Conservation (phyloP, 2,329 filamentous ascomycete genomes). For the Drechslerella coelobrocha region DNA sequence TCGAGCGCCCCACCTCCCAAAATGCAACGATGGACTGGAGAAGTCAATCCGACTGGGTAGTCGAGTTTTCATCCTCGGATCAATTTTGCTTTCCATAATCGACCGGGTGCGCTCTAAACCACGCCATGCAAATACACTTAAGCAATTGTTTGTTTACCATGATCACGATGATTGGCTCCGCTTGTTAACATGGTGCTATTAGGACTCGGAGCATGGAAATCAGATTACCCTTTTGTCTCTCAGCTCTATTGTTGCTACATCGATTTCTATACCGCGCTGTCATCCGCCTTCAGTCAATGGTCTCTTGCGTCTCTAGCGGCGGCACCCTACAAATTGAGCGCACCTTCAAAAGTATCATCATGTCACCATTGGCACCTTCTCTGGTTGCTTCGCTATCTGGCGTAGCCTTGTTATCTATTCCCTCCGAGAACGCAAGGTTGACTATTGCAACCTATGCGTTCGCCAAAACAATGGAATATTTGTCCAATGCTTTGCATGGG, state of each 20-base stretch:
- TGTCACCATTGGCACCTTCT: conserved; percentile 26
- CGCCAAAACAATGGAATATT: conserved; percentile 36
- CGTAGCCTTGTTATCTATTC: conserved; percentile 15
- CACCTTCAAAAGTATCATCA: conserved; percentile 4
- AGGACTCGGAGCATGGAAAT: conserved; percentile 17
- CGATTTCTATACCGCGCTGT: conserved; percentile 10
- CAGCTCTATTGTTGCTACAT: conserved; percentile 26
- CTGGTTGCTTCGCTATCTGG: conserved; percentile 24
- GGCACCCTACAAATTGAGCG: background rate
- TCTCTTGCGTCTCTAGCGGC: background rate
- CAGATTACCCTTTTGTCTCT: conserved; percentile 29
- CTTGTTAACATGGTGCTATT: no score
- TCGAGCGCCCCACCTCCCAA: no score
- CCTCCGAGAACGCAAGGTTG: conserved; percentile 21
- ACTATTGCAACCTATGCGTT: conserved; percentile 35
- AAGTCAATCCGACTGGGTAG: conserved; percentile 18
- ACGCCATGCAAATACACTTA: background rate
- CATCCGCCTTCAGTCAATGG: conserved; percentile 19
- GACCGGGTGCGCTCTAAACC: conserved; percentile 7
- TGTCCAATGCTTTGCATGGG: conserved; percentile 25
- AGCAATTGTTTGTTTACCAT: conserved; percentile 3
- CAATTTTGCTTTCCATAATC: conserved; percentile 8
- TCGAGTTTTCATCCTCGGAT: conserved; percentile 25
- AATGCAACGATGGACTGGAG: conserved; percentile 14
- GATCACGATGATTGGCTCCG: background rate